phyloP scores from a whole-genome alignment of 2,329 filamentous ascomycete species.

The Pyricularia pennisetigena region DNA sequence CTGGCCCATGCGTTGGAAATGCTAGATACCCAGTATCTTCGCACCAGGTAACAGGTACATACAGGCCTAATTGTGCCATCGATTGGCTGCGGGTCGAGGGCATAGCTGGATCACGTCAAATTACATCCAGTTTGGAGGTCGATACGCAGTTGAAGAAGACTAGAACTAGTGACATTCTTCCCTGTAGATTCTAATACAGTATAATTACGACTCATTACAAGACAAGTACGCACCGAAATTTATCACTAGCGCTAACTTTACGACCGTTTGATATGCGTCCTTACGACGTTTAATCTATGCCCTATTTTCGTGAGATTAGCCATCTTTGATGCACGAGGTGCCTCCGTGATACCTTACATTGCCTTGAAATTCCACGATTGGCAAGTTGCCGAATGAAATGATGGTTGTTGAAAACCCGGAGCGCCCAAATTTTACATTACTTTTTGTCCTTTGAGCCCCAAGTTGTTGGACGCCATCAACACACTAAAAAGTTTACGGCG shows the following conservation, averaged over 20 bases:
- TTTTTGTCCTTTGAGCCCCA: not conserved
- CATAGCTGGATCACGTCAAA: not conserved
- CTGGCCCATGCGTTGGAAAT: not conserved
- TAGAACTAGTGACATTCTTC: constrained; percentile 14
- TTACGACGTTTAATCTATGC: not conserved
- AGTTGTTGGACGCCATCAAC: not conserved
- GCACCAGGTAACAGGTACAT: not conserved
- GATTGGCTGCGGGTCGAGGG: not conserved
- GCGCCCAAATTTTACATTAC: not conserved
- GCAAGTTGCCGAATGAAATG: not conserved
- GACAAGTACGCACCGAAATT: not conserved
- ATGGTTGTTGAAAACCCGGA: not conserved
- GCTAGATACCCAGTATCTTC: not conserved
- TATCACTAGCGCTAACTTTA: not conserved
- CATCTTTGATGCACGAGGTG: too few relatives aligned
- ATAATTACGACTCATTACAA: constrained; percentile 21
- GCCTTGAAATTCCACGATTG: not conserved
- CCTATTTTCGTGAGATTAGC: not conserved
- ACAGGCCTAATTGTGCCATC: not conserved
- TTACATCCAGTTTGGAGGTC: not conserved
- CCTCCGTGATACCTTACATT: too few relatives aligned
- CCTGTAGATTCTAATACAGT: constrained; percentile 26
- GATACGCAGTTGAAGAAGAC: constrained; percentile 9
- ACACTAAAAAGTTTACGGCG: not conserved
- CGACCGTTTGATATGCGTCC: not conserved